Evolutionary conservation across 805 yeast species (phyloP).

Genomic region (Yarrowia phangngaensis): DNA sequence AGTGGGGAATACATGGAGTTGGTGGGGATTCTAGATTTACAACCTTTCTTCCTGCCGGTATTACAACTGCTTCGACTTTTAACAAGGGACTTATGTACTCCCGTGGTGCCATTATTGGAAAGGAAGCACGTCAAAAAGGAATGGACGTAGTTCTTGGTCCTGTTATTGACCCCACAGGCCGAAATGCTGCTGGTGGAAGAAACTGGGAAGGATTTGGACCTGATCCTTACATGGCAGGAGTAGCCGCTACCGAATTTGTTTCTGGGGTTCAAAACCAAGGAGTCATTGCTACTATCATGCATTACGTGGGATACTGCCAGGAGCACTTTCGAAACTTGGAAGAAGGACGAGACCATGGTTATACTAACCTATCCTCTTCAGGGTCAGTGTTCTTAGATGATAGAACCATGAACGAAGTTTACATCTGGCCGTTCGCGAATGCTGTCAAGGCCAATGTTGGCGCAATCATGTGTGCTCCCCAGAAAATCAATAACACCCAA

Average conservation of each 20-base stretch:
- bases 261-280: slow-evolving; percentile 58
- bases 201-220: slow-evolving; percentile 64
- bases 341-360: slow-evolving; percentile 46
- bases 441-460: slow-evolving; percentile 59
- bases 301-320: slow-evolving; percentile 59
- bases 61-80: slow-evolving; percentile 58
- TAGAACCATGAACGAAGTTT: slow-evolving; percentile 58
- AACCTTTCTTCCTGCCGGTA: slow-evolving; percentile 56
- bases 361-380: slow-evolving; percentile 37
- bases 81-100: slow-evolving; percentile 51
- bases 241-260: slow-evolving; percentile 50
- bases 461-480: slow-evolving; percentile 59
- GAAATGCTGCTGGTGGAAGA: slow-evolving; percentile 60
- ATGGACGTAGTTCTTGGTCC: slow-evolving; percentile 57
- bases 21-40: slow-evolving; percentile 49
- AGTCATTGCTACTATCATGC: slow-evolving; percentile 54
- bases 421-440: slow-evolving; percentile 65
- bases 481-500: slow-evolving; percentile 53
- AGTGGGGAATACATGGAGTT: slow-evolving; percentile 62
- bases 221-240: slow-evolving; percentile 60
- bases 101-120: slow-evolving; percentile 56
- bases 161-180: slow-evolving; percentile 56
- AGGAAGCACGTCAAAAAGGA: slow-evolving; percentile 53
- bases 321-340: slow-evolving; percentile 55
- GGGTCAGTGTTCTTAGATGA: slow-evolving; percentile 56